Conservation (phyloP, 257 asterid genomes). For the Petunia secreta region DNA sequence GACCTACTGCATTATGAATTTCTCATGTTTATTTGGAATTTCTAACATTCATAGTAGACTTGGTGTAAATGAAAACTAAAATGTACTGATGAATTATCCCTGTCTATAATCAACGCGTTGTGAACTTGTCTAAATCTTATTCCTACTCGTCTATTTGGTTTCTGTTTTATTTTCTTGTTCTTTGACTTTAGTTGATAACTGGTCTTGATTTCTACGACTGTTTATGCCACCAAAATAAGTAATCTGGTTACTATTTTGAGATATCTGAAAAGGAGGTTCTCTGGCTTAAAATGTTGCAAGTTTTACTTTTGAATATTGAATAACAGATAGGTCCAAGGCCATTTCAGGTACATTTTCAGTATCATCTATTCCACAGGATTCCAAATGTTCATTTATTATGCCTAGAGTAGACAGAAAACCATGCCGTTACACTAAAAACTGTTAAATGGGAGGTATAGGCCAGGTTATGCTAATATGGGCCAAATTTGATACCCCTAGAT, state of each 20-base stretch:
- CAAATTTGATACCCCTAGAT: neutral
- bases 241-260: neutral
- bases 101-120: neutral
- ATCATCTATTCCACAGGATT: neutral
- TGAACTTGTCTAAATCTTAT: neutral
- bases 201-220: neutral
- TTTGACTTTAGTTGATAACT: neutral
- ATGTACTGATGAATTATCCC: neutral
- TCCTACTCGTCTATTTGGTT: constrained; percentile 14
- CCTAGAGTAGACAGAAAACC: neutral
- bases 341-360: constrained; percentile 14
- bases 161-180: neutral
- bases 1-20: neutral
- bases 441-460: neutral
- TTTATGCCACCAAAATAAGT: constrained; percentile 19
- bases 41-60: constrained; percentile 4
- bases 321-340: constrained; percentile 3
- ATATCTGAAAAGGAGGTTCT: neutral
- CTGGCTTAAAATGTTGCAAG: neutral
- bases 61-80: neutral
- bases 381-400: constrained; percentile 6
- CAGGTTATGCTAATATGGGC: neutral
- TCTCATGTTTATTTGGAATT: neutral
- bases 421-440: neutral
- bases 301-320: constrained; percentile 3